These are phyloP conservation scores for Tricholoma flavovirens DNA, from an alignment of 768 basidiomycete species.

Conservation along the genomic window DNA sequence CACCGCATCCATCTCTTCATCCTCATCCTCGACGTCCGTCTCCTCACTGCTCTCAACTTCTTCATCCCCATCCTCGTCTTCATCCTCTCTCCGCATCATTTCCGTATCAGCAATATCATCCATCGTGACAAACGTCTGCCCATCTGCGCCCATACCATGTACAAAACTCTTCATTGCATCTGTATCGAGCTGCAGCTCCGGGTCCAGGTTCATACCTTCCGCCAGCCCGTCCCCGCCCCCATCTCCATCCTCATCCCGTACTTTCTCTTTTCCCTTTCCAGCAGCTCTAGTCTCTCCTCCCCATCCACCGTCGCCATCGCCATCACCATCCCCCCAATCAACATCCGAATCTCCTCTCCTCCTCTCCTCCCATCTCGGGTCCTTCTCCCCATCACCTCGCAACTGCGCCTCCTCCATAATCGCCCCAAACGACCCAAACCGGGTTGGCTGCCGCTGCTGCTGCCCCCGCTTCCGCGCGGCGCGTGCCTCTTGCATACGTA, in stretches of 20 bases:
- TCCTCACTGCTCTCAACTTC: slow-evolving; percentile 24
- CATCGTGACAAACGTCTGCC: slow-evolving; percentile 42
- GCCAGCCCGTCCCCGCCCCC: slow-evolving; percentile 20
- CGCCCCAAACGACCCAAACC: slow-evolving; percentile 49
- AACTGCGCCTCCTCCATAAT: slow-evolving; percentile 49
- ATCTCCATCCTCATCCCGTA: slow-evolving; percentile 16
- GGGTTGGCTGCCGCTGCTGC: slow-evolving; percentile 18
- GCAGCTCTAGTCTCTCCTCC: neutral
- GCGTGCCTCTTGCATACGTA: slow-evolving; percentile 18
- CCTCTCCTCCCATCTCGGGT: slow-evolving; percentile 43
- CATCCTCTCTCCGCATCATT: slow-evolving; percentile 46
- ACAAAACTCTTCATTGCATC: slow-evolving; percentile 44
- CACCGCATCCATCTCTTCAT: slow-evolving; percentile 24
- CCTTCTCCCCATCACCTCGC: slow-evolving; percentile 27
- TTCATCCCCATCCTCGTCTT: slow-evolving; percentile 33
- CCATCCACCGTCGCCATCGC: slow-evolving; percentile 37
- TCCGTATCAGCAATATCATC: slow-evolving; percentile 58
- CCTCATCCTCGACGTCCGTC: slow-evolving; percentile 14
- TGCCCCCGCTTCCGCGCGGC: slow-evolving; percentile 19
- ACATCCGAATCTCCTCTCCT: slow-evolving; percentile 31
- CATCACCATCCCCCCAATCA: slow-evolving; percentile 63
- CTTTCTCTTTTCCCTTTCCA: neutral
- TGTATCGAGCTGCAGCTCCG: slow-evolving; percentile 42
- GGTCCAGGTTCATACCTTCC: slow-evolving; percentile 64
- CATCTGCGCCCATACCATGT: slow-evolving; percentile 13